Percentiles rank a stretch among this genome's conserved stretches.
These are phyloP conservation scores for Castanea crenata DNA, from an alignment of 306 rosid genomes.

Conservation along the genomic window DNA sequence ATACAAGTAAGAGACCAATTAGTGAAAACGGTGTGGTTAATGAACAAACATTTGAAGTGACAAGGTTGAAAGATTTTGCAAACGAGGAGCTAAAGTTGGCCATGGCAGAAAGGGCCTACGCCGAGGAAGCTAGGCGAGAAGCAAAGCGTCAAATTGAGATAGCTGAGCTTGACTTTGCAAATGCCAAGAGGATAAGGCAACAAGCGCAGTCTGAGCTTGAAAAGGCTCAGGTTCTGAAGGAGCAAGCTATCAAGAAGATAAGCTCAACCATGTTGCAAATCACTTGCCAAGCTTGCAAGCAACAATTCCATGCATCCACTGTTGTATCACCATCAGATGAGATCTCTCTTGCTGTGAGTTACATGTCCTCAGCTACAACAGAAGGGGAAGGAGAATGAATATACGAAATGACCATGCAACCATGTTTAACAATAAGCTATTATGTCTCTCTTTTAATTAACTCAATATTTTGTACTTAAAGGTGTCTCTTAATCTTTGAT, in stretches of 20 bases:
- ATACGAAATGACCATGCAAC: slow-evolving; percentile 9
- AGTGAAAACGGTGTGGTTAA: not conserved
- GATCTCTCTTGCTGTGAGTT: slow-evolving; percentile 73
- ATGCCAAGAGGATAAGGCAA: slow-evolving; percentile 76
- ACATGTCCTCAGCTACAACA: slow-evolving; percentile 81
- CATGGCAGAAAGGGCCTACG: slow-evolving; percentile 63
- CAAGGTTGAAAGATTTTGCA: slow-evolving; percentile 41
- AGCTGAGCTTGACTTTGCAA: slow-evolving; percentile 76
- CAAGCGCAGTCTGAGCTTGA: slow-evolving; percentile 77
- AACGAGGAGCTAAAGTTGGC: slow-evolving; percentile 59
- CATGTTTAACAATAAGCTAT: slow-evolving; percentile 7
- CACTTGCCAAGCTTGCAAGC: slow-evolving; percentile 84
- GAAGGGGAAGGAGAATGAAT: slow-evolving; percentile 65
- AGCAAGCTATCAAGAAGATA: slow-evolving; percentile 66
- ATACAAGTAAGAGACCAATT: not conserved
- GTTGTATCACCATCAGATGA: slow-evolving; percentile 52
- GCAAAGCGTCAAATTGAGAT: slow-evolving; percentile 71
- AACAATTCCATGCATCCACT: slow-evolving; percentile 51
- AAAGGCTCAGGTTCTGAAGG: slow-evolving; percentile 68
- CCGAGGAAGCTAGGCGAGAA: slow-evolving; percentile 82
- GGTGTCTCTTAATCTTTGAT: not conserved
- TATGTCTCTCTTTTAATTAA: slow-evolving; percentile 16
- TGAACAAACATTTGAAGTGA: slow-evolving; percentile 33
- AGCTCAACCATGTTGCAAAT: slow-evolving; percentile 70
- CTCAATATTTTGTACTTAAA: slow-evolving; percentile 23